phyloP scores from a whole-genome alignment of 768 basidiomycete genomes.

The Macrolepiota albuminosa region DNA sequence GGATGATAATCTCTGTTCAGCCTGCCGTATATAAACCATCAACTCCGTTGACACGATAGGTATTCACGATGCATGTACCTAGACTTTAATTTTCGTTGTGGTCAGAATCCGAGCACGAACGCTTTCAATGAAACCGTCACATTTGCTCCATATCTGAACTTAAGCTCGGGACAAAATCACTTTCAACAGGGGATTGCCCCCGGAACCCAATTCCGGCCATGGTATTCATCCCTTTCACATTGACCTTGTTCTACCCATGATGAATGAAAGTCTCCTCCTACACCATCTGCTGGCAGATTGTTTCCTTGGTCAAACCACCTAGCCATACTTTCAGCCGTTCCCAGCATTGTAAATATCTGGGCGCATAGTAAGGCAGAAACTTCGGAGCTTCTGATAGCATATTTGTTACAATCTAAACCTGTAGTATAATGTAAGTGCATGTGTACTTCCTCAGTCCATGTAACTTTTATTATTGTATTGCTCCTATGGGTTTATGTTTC shows the following conservation, averaged over 20 bases:
- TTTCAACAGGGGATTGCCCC: constrained; percentile 11
- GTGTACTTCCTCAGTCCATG: too few species aligned
- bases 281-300: constrained; percentile 4
- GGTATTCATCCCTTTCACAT: constrained; percentile 12
- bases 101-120: too few species aligned
- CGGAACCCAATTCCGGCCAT: constrained; percentile 9
- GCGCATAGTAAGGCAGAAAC: constrained; percentile 13
- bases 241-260: constrained; percentile 5
- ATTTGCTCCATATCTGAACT: too few species aligned
- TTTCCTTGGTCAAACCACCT: constrained; percentile 13
- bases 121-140: neutral
- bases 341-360: constrained; percentile 3
- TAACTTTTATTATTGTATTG: too few species aligned
- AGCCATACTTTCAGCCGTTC: constrained; percentile 7
- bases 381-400: constrained; percentile 10
- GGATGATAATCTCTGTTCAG: neutral
- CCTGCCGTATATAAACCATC: neutral
- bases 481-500: too few species aligned
- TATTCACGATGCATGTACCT: neutral
- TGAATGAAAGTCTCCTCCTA: constrained; percentile 12
- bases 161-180: neutral
- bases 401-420: neutral
- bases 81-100: neutral
- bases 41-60: neutral
- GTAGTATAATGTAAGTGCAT: too few species aligned